Conservation (phyloP, 2,329 filamentous ascomycete genomes). For the Parastagonospora nodorum region DNA sequence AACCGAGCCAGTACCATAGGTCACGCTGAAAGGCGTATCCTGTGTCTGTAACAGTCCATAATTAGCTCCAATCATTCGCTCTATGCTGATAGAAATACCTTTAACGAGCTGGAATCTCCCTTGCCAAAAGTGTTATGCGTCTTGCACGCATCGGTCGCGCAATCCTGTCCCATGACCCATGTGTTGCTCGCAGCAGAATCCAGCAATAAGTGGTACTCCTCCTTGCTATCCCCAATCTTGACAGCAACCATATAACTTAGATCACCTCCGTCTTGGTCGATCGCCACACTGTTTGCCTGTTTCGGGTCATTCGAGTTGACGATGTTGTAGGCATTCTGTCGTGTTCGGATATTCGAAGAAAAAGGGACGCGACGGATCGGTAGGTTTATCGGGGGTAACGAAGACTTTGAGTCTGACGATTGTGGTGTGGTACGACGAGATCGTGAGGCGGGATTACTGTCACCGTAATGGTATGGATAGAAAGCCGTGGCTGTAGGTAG, state of each 20-base stretch:
- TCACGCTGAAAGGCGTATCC: slow-evolving; percentile 64
- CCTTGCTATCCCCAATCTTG: slow-evolving; percentile 55
- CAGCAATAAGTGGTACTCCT: slow-evolving; percentile 59
- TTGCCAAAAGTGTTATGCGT: slow-evolving; percentile 73
- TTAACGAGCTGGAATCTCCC: slow-evolving; percentile 67
- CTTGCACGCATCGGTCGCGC: slow-evolving; percentile 68
- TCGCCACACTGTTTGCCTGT: slow-evolving; percentile 53
- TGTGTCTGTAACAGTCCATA: slow-evolving; percentile 44
- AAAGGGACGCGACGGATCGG: slow-evolving; percentile 37
- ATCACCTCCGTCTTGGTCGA: slow-evolving; percentile 61
- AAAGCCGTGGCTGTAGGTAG: slow-evolving; percentile 38
- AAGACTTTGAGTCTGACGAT: slow-evolving; percentile 2
- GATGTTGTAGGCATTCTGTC: slow-evolving; percentile 57
- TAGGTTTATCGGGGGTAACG: slow-evolving; percentile 24
- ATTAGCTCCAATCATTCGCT: neutral
- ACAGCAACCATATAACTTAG: slow-evolving; percentile 60
- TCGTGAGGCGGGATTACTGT: slow-evolving; percentile 4
- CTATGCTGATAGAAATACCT: slow-evolving; percentile 23
- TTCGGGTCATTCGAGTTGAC: slow-evolving; percentile 33
- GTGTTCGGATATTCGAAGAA: slow-evolving; percentile 33
- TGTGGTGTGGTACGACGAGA: slow-evolving; percentile 9
- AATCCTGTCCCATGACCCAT: slow-evolving; percentile 80
- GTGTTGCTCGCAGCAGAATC: slow-evolving; percentile 68
- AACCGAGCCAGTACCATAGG: slow-evolving; percentile 79
- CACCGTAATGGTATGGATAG: slow-evolving; percentile 39